Evolutionary conservation across 2,329 filamentous ascomycete genomes (phyloP), one percentile per base, ranked within the genome.

Genomic region (Pestalotiopsis sp.): DNA sequence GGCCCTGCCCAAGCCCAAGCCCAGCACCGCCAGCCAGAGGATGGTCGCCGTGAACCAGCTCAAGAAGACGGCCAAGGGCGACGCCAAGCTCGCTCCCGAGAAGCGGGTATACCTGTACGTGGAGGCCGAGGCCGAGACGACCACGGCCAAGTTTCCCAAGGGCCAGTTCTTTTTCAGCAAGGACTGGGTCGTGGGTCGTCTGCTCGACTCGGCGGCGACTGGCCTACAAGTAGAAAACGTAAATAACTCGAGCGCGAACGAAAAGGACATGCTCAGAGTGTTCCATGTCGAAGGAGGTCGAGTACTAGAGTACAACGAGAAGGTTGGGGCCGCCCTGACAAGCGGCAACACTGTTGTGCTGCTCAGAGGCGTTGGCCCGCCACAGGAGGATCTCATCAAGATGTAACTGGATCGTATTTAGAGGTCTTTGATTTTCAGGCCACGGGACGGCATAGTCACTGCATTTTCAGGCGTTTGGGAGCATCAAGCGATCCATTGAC

Each of bases 251-350:
- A 91, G 89, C 0, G 88, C 87, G 2, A 87, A 91, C 13, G 93
- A 97, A 82, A 90, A 92, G 77, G 91, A 94, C 69, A 92, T 92
- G 80, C 79, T 99, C 72, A 84, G 96, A 9, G 90, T 99, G 0
- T 99, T 97, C 76, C 95, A 98, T 78, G 93, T 99, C 0, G 95
- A 99, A 77, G 93, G 92, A 0, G 96, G 96, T 0, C 85, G 94
- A 68, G 80, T 99, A 71, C 80, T 99, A 71, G 95, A 96, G 70
- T 99, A 97, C 76, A 90, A 88, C 27, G 95, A 98, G 80, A 95
- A 95, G 83, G 85, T 97, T 67, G 94, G 94, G 4, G 85, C 85
- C 66, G 86, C 85, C 36, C 84, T 97, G 69, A 88, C 89, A 72
- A 95, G 88, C 73, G 96, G 96, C 1, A 95, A 99, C 78, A 98